Evolutionary conservation across 2,329 filamentous ascomycete genomes (phyloP).

Genomic region (Venturia effusa): DNA sequence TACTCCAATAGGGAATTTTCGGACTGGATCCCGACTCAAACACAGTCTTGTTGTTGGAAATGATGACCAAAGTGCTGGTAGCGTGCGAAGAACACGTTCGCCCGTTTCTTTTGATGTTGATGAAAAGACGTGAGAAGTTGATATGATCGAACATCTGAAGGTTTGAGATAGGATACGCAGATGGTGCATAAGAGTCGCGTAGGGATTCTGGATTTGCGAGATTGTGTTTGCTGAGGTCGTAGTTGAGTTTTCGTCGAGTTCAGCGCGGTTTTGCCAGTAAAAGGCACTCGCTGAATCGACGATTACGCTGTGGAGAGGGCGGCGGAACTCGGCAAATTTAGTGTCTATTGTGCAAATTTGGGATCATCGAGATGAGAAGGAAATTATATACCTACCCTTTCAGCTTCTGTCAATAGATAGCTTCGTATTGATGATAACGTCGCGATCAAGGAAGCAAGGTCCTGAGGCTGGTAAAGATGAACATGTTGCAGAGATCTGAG

Average conservation of each 20-base stretch:
- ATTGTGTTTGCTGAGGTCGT: neutral
- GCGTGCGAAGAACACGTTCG: neutral
- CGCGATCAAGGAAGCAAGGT: slow-evolving; percentile 37
- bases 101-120: slow-evolving; percentile 9
- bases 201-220: neutral
- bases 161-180: slow-evolving; percentile 6
- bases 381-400: neutral
- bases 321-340: slow-evolving; percentile 35
- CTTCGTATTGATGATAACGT: slow-evolving; percentile 36
- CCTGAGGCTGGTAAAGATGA: slow-evolving; percentile 47
- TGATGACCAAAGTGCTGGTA: slow-evolving; percentile 23
- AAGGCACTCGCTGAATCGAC: slow-evolving; percentile 47
- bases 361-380: neutral
- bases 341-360: slow-evolving; percentile 12
- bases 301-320: slow-evolving; percentile 39
- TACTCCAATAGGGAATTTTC: slow-evolving; percentile 26
- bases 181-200: neutral
- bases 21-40: slow-evolving; percentile 22
- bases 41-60: slow-evolving; percentile 23
- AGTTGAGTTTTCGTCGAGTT: neutral
- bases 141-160: slow-evolving; percentile 19
- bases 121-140: slow-evolving; percentile 16
- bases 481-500: slow-evolving; percentile 39
- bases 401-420: slow-evolving; percentile 36
- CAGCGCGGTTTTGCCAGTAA: slow-evolving; percentile 39